Evolutionary conservation across 768 basidiomycete species (phyloP).

Genomic region (Mycena filopes): DNA sequence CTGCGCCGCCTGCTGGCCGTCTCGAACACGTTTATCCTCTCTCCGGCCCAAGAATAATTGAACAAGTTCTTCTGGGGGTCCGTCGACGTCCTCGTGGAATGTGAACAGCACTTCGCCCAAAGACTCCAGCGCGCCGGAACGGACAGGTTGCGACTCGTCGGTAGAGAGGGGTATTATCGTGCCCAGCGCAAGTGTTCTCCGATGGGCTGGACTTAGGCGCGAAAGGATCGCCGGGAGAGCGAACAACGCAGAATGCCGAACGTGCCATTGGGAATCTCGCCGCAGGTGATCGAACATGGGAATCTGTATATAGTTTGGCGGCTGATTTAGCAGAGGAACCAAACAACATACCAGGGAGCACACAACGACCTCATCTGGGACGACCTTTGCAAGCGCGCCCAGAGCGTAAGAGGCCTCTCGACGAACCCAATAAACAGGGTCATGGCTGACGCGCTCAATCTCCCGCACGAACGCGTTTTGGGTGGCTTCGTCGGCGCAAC

Average conservation of each 20-base stretch:
- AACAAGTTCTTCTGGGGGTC: slow-evolving; percentile 81
- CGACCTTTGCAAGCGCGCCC: slow-evolving; percentile 88
- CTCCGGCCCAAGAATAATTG: slow-evolving; percentile 78
- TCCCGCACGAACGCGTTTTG: slow-evolving; percentile 78
- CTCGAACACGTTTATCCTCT: slow-evolving; percentile 52
- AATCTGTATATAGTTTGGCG: slow-evolving; percentile 59
- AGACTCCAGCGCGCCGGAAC: slow-evolving; percentile 84
- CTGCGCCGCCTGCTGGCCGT: slow-evolving; percentile 46
- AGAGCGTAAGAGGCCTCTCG: slow-evolving; percentile 90
- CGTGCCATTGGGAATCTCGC: slow-evolving; percentile 79
- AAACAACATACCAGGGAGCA: slow-evolving; percentile 64
- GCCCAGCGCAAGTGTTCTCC: slow-evolving; percentile 72
- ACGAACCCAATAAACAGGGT: slow-evolving; percentile 81
- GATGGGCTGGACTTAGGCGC: slow-evolving; percentile 66
- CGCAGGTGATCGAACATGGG: slow-evolving; percentile 81
- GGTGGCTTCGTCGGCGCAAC: slow-evolving; percentile 64
- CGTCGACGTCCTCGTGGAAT: slow-evolving; percentile 71
- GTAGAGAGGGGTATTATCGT: slow-evolving; percentile 69
- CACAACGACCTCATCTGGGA: slow-evolving; percentile 77
- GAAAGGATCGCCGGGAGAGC: slow-evolving; percentile 84
- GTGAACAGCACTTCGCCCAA: slow-evolving; percentile 91
- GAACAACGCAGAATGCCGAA: slow-evolving; percentile 88
- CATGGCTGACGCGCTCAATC: slow-evolving; percentile 72
- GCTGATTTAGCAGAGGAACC: neutral
- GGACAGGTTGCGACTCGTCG: slow-evolving; percentile 75